Evolutionary conservation across 176 grass and related monocot genomes (phyloP).

Genomic region (Zea luxurians): DNA sequence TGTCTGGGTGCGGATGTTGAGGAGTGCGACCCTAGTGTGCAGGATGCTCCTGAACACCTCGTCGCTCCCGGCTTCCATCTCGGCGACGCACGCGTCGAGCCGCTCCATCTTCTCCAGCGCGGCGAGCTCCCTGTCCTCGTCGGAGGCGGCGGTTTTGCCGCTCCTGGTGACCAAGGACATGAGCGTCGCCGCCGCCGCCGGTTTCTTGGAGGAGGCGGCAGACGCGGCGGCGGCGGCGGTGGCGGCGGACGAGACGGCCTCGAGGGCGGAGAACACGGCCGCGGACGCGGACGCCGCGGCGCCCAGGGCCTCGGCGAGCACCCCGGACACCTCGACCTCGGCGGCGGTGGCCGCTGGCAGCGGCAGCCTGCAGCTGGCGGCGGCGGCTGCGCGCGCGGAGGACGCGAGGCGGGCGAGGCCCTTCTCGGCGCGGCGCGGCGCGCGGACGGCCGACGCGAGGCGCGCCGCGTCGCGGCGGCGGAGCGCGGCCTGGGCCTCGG

Average conservation of each 20-base stretch:
- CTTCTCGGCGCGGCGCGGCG: slow-evolving; percentile 44
- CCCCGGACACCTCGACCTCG: slow-evolving; percentile 40
- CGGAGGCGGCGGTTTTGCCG: neutral
- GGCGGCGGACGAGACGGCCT: slow-evolving; percentile 21
- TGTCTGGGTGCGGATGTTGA: slow-evolving; percentile 53
- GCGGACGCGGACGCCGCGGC: slow-evolving; percentile 30
- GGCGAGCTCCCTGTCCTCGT: slow-evolving; percentile 31
- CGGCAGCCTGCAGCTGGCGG: neutral
- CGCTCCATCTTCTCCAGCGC: slow-evolving; percentile 23
- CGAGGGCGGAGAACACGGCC: slow-evolving; percentile 22
- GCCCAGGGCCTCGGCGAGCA: slow-evolving; percentile 40
- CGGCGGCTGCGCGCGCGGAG: slow-evolving; percentile 12
- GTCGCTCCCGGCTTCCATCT: slow-evolving; percentile 45
- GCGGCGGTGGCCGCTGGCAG: neutral
- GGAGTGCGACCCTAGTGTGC: slow-evolving; percentile 50
- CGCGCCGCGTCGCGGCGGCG: slow-evolving; percentile 35
- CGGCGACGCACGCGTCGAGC: slow-evolving; percentile 31
- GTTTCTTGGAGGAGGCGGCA: slow-evolving; percentile 14
- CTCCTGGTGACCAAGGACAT: slow-evolving; percentile 22
- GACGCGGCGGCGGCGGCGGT: neutral
- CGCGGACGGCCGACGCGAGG: slow-evolving; percentile 39
- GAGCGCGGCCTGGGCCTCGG: slow-evolving; percentile 54
- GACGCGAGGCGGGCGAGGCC: slow-evolving; percentile 42
- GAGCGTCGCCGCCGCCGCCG: neutral
- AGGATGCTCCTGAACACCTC: slow-evolving; percentile 53